Evolutionary conservation across 352 stramenopile genomes (phyloP).

Genomic region (Globisporangium cystogenes): DNA sequence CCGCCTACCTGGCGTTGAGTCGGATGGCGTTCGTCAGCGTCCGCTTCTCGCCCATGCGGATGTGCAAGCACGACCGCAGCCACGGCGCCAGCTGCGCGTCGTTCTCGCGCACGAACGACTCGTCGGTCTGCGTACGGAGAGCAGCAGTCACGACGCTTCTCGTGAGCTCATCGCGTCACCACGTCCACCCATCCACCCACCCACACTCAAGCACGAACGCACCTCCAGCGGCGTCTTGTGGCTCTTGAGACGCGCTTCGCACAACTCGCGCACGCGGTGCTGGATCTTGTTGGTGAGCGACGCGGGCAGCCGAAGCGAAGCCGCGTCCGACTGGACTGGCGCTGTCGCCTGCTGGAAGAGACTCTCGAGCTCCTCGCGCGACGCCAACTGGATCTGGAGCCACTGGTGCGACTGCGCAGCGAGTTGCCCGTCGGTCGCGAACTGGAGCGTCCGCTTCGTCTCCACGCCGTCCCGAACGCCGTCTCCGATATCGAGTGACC

Average conservation of each 20-base stretch:
- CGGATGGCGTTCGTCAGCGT: slow-evolving; percentile 20
- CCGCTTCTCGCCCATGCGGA: slow-evolving; percentile 66
- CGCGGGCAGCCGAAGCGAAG: slow-evolving; percentile 21
- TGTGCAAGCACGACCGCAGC: slow-evolving; percentile 57
- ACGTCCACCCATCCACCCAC: not conserved
- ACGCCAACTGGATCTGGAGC: slow-evolving; percentile 46
- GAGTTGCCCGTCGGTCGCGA: slow-evolving; percentile 28
- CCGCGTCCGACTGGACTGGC: not conserved
- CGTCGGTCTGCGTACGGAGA: slow-evolving; percentile 29
- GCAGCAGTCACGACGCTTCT: not conserved
- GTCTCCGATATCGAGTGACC: slow-evolving; percentile 13
- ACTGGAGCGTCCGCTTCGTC: slow-evolving; percentile 25
- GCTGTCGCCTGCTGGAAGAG: slow-evolving; percentile 28
- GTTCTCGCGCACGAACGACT: slow-evolving; percentile 36
- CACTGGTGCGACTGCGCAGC: slow-evolving; percentile 31
- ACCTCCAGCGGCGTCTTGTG: slow-evolving; percentile 23
- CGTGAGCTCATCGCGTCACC: not conserved
- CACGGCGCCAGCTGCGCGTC: slow-evolving; percentile 47
- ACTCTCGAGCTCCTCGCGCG: slow-evolving; percentile 32
- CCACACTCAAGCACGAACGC: not conserved
- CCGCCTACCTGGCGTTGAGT: not conserved
- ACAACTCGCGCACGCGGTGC: slow-evolving; percentile 4
- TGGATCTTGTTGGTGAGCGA: slow-evolving; percentile 20
- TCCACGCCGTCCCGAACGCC: slow-evolving; percentile 7
- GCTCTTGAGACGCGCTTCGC: slow-evolving; percentile 10